phyloP scores from a whole-genome alignment of 305 asterid genomes.

The Fraxinus paxiana region DNA sequence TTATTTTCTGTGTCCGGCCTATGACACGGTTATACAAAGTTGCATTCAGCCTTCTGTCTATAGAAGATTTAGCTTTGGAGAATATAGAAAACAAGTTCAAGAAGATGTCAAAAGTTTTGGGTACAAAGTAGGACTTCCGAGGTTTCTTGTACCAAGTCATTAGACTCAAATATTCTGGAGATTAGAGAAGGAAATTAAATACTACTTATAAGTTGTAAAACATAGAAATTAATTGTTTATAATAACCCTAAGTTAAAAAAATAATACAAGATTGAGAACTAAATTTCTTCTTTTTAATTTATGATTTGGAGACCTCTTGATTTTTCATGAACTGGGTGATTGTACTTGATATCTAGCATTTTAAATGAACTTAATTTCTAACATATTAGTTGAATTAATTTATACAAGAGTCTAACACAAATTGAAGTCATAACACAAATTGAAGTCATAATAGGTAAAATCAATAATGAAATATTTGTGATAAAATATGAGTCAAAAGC shows the following conservation, averaged over 20 bases:
- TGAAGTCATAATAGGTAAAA: not conserved
- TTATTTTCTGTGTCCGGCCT: conserved; percentile 59
- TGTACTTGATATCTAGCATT: not conserved
- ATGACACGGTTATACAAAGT: conserved; percentile 40
- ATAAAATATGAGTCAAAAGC: not conserved
- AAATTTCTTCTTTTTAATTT: not conserved
- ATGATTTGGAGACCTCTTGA: not conserved
- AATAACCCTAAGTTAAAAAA: not conserved
- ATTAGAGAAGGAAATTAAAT: conserved; percentile 1
- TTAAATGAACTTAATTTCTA: not conserved
- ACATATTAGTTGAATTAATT: not conserved
- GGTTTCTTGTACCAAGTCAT: conserved; percentile 36
- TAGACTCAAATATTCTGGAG: not conserved
- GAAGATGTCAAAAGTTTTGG: conserved; percentile 49
- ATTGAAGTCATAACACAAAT: not conserved
- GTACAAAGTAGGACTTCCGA: conserved; percentile 51
- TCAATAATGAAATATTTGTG: not conserved
- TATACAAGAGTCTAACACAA: not conserved
- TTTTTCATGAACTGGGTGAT: not conserved
- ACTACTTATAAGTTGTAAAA: not conserved
- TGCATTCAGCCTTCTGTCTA: conserved; percentile 36
- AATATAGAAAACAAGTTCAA: conserved; percentile 41
- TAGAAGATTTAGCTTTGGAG: conserved; percentile 47
- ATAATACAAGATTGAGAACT: not conserved
- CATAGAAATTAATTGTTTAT: not conserved